A percentile compares a stretch with the other conserved stretches of the same genome.
These are phyloP conservation scores for Termitomyces sp. DNA, from an alignment of 768 basidiomycete genomes.

Conservation along the genomic window DNA sequence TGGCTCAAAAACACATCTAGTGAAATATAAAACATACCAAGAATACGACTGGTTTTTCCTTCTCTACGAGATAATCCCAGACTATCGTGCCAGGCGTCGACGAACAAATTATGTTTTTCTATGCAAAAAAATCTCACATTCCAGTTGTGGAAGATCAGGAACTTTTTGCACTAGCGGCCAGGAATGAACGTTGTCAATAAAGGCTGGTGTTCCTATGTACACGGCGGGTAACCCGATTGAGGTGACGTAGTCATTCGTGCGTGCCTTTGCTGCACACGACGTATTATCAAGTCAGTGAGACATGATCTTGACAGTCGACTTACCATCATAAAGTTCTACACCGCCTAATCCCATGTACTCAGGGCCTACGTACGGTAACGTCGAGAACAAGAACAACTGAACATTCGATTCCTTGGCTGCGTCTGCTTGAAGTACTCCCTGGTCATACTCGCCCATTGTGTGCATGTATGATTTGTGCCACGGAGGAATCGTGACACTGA, in stretches of 20 bases:
- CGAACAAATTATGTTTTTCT: not conserved
- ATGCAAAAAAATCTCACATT: conserved; percentile 1
- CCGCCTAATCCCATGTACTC: conserved; percentile 14
- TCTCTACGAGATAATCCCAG: conserved; percentile 9
- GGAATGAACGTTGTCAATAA: conserved; percentile 11
- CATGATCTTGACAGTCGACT: not conserved
- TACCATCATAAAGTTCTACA: conserved; percentile 12
- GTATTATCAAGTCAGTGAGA: not conserved
- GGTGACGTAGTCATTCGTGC: conserved; percentile 12
- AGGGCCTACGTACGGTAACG: conserved; percentile 11
- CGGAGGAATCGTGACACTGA: conserved; percentile 12
- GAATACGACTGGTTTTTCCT: conserved; percentile 11
- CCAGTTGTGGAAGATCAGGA: conserved; percentile 4
- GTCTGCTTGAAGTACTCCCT: conserved; percentile 12
- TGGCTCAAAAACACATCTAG: not conserved
- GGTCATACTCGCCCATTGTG: conserved; percentile 8
- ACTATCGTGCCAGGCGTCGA: not conserved
- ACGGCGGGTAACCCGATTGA: conserved; percentile 11
- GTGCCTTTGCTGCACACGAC: conserved; percentile 9
- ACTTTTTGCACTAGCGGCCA: conserved; percentile 10
- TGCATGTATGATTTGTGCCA: conserved; percentile 10
- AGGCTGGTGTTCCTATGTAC: conserved; percentile 10
- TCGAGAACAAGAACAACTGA: conserved; percentile 12
- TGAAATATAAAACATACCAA: conserved; percentile 1
- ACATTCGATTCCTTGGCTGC: conserved; percentile 10